phyloP scores from a whole-genome alignment of 768 basidiomycete genomes.

The Lactarius tabidus region DNA sequence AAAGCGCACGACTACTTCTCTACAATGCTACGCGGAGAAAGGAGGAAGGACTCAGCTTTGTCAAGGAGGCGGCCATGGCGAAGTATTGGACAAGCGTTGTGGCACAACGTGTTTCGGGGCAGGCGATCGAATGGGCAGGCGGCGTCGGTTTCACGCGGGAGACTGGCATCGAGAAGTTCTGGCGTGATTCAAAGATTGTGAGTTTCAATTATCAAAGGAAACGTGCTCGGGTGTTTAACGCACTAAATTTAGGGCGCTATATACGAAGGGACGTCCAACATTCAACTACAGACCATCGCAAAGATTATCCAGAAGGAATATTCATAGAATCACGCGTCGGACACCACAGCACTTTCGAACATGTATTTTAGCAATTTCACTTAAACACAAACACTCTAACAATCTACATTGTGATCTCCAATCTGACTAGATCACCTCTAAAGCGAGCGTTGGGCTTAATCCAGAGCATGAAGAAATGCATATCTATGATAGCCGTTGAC shows the following conservation, averaged over 20 bases:
- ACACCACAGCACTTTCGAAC: not conserved
- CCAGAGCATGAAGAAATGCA: no score
- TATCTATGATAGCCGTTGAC: conserved; percentile 37
- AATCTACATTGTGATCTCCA: not conserved
- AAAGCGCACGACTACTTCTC: conserved; percentile 83
- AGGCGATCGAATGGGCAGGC: conserved; percentile 95
- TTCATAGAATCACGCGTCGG: conserved; percentile 39
- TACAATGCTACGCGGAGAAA: conserved; percentile 96
- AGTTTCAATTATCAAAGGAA: conserved; percentile 30
- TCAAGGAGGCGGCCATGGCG: conserved; percentile 96
- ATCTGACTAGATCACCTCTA: not conserved
- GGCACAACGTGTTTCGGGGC: conserved; percentile 82
- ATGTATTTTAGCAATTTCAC: not conserved
- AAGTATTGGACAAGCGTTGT: conserved; percentile 90
- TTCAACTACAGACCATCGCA: conserved; percentile 94
- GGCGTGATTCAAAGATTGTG: conserved; percentile 95
- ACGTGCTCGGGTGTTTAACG: not conserved
- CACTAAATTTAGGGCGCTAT: conserved; percentile 63
- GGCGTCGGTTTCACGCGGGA: conserved; percentile 91
- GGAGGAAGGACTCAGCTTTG: conserved; percentile 83
- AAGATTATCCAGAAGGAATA: conserved; percentile 86
- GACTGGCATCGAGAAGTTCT: conserved; percentile 94
- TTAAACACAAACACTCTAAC: not conserved
- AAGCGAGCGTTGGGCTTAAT: not conserved
- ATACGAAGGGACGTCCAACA: conserved; percentile 96